Conservation (phyloP, 2,329 filamentous ascomycete species). For the Colletotrichum cordylinicola region DNA sequence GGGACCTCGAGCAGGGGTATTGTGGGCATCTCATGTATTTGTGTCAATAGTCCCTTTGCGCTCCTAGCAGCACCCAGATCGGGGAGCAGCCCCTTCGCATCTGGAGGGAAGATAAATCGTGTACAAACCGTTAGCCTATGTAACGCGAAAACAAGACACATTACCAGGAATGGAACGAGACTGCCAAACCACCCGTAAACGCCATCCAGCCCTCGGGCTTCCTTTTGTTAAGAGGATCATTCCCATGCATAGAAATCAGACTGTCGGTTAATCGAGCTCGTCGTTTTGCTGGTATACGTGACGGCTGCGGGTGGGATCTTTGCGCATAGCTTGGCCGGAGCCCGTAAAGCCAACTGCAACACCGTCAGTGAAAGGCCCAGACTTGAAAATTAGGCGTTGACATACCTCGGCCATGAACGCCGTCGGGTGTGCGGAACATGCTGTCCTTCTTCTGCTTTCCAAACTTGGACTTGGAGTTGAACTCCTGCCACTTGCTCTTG, state of each 20-base stretch:
- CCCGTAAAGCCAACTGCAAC: slow-evolving; percentile 89
- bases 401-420: slow-evolving; percentile 84
- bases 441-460: slow-evolving; percentile 85
- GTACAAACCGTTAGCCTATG: slow-evolving; percentile 21
- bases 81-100: not conserved
- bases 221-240: slow-evolving; percentile 18
- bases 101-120: slow-evolving; percentile 4
- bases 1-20: slow-evolving; percentile 4
- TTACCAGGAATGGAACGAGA: slow-evolving; percentile 23
- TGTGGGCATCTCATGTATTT: slow-evolving; percentile 23
- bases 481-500: slow-evolving; percentile 95
- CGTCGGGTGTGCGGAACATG: slow-evolving; percentile 94
- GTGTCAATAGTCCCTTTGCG: slow-evolving; percentile 4
- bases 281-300: slow-evolving; percentile 84
- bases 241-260: slow-evolving; percentile 26
- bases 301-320: slow-evolving; percentile 81
- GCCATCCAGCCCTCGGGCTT: slow-evolving; percentile 24
- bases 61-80: not conserved
- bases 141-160: slow-evolving; percentile 17
- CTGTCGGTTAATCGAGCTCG: slow-evolving; percentile 67
- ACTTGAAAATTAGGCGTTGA: not conserved
- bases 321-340: slow-evolving; percentile 94
- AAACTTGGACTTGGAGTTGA: slow-evolving; percentile 78
- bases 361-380: not conserved
- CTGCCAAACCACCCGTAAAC: slow-evolving; percentile 18